A percentile compares a stretch with the other conserved stretches of the same genome.
Conservation (phyloP, 1,284 basidiomycete genomes). For the Lignosus rhinocerotis region DNA sequence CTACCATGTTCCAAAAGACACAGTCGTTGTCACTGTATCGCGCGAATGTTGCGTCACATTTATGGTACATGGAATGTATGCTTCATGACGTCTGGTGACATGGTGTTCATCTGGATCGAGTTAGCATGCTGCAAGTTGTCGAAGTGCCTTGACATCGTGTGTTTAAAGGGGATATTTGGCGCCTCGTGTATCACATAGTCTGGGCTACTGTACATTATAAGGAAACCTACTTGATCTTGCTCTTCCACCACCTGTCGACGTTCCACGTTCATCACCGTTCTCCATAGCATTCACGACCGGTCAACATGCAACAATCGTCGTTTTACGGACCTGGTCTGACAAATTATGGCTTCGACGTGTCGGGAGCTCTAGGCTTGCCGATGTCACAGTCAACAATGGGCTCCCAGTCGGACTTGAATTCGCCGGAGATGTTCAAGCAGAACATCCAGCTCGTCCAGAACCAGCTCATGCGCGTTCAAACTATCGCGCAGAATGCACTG, state of each 20-base stretch:
- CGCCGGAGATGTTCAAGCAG: slow-evolving; percentile 54
- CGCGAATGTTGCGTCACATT: slow-evolving; percentile 17
- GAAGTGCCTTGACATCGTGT: neutral
- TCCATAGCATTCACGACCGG: neutral
- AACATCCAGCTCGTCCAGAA: slow-evolving; percentile 49
- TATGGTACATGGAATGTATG: slow-evolving; percentile 21
- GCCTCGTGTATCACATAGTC: neutral
- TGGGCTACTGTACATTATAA: neutral
- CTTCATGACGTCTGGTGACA: slow-evolving; percentile 2
- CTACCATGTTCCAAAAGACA: slow-evolving; percentile 16
- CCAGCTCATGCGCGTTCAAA: slow-evolving; percentile 46
- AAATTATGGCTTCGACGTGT: slow-evolving; percentile 8
- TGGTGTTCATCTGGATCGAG: neutral
- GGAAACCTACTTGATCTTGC: neutral
- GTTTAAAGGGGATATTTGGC: too few species aligned
- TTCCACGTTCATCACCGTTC: neutral
- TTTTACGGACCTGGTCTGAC: slow-evolving; percentile 5
- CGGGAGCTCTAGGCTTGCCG: neutral
- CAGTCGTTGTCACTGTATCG: slow-evolving; percentile 12
- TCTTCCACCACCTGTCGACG: neutral
- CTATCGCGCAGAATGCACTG: slow-evolving; percentile 45
- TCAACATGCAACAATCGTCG: slow-evolving; percentile 1
- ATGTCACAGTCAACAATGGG: slow-evolving; percentile 1
- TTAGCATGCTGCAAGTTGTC: neutral
- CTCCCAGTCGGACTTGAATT: slow-evolving; percentile 44